Conservation (phyloP, 192 early-diverging fungal species). For the Coemansia sp. region DNA sequence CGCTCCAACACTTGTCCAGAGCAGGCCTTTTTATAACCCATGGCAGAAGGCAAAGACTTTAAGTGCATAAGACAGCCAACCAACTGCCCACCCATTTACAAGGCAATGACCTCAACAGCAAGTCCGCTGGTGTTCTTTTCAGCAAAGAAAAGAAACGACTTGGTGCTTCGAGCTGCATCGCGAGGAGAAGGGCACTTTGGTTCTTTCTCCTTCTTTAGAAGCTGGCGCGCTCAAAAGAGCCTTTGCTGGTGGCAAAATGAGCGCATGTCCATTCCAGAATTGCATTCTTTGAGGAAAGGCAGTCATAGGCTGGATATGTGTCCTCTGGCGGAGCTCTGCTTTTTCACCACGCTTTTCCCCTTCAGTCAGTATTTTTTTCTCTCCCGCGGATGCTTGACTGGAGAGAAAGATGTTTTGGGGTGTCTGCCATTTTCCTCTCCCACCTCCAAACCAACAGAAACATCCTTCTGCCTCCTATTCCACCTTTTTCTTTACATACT, state of each 20-base stretch:
- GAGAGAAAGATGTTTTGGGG: conserved; percentile 1
- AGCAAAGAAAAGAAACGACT: too few species aligned
- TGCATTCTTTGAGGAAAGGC: neutral
- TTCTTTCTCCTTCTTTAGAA: too few species aligned
- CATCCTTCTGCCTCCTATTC: neutral
- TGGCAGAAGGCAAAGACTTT: neutral
- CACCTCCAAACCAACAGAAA: neutral
- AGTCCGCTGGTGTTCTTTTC: too few species aligned
- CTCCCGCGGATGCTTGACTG: neutral
- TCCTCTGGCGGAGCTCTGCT: neutral
- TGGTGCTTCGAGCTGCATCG: too few species aligned
- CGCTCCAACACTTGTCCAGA: neutral
- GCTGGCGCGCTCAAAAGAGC: neutral
- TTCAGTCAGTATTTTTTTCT: neutral
- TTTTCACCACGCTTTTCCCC: neutral
- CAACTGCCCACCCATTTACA: too few species aligned
- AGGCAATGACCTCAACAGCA: too few species aligned
- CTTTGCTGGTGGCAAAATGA: neutral
- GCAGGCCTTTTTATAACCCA: neutral
- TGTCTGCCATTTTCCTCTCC: conserved; percentile 1
- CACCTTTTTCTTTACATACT: neutral
- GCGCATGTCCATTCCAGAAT: neutral
- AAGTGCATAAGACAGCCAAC: neutral
- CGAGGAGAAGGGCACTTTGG: too few species aligned
- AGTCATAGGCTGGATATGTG: neutral